Evolutionary conservation across 352 stramenopile species (phyloP).

Genomic region (Pythium aquatile): DNA sequence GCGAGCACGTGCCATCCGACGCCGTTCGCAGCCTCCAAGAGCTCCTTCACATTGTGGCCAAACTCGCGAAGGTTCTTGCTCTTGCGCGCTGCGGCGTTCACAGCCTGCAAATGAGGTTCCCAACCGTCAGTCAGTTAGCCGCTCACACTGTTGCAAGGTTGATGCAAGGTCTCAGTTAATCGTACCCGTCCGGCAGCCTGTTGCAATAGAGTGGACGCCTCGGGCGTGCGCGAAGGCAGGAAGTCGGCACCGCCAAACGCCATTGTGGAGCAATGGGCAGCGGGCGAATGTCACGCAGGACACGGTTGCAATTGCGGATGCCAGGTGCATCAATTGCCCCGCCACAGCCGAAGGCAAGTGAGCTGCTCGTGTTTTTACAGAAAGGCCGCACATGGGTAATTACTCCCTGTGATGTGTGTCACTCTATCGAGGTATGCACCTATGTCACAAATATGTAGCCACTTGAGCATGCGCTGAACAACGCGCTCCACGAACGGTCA

Average conservation of each 20-base stretch:
- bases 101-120: constrained; percentile 23
- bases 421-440: background rate
- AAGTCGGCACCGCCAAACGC: constrained; percentile 57
- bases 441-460: background rate
- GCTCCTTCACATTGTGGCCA: constrained; percentile 33
- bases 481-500: no score
- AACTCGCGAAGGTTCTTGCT: constrained; percentile 67
- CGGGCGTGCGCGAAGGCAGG: constrained; percentile 56
- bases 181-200: constrained; percentile 41
- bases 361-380: background rate
- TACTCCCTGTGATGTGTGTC: background rate
- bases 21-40: constrained; percentile 48
- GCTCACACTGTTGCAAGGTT: no score
- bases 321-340: background rate
- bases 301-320: background rate
- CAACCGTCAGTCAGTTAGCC: background rate
- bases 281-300: background rate
- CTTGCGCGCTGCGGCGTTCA: constrained; percentile 54
- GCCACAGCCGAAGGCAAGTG: no score
- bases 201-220: constrained; percentile 40
- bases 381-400: background rate
- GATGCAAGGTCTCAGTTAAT: background rate
- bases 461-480: no score
- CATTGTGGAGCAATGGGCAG: constrained; percentile 28
- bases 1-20: constrained; percentile 69